Percentiles rank a stretch among this genome's conserved stretches.
Evolutionary conservation across 2,329 filamentous ascomycete species (phyloP).

Genomic region (Neofusicoccum sp.): DNA sequence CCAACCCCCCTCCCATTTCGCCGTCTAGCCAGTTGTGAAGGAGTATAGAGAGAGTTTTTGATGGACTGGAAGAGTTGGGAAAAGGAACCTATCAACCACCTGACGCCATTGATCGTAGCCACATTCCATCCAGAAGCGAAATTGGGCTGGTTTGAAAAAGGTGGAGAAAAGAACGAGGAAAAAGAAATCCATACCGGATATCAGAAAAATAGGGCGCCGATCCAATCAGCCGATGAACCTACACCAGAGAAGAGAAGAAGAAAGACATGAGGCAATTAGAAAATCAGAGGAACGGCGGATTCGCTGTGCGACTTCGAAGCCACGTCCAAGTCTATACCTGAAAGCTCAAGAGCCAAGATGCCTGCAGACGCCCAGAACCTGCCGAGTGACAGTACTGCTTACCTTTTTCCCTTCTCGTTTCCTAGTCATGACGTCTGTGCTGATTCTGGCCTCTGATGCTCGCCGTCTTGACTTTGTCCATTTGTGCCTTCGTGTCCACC

Average conservation of each 20-base stretch:
- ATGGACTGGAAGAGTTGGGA: too few relatives aligned
- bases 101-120: slow-evolving; percentile 4
- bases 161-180: not conserved
- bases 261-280: not conserved
- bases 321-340: not conserved
- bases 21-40: too few relatives aligned
- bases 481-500: not conserved
- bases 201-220: not conserved
- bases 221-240: not conserved
- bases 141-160: not conserved
- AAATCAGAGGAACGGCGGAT: not conserved
- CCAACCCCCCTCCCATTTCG: too few relatives aligned
- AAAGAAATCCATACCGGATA: not conserved
- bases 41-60: too few relatives aligned
- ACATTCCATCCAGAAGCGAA: not conserved
- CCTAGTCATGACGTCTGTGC: not conserved
- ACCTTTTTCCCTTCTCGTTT: not conserved
- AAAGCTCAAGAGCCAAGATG: not conserved
- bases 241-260: not conserved
- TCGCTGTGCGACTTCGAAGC: not conserved
- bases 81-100: not conserved
- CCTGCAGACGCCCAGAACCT: not conserved
- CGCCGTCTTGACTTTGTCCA: not conserved
- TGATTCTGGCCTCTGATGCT: not conserved
- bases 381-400: not conserved